phyloP scores from a whole-genome alignment of 2,329 filamentous ascomycete genomes.

The Nemania serpens region DNA sequence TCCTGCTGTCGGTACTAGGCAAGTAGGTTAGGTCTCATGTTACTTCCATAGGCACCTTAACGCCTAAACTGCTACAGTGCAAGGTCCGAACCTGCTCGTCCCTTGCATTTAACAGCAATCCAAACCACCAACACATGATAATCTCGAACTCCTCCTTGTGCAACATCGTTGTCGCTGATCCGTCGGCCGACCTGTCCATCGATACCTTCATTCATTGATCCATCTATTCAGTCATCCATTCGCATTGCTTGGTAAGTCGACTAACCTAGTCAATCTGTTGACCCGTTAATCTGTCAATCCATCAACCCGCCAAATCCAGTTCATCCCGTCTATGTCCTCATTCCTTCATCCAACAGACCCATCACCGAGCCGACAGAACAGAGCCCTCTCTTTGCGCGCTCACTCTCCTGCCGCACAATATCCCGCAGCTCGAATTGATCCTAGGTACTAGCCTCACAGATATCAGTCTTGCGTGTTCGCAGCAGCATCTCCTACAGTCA shows the following conservation, averaged over 20 bases:
- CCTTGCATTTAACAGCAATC: slow-evolving; percentile 28
- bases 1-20: too few species aligned
- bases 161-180: slow-evolving; percentile 21
- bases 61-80: background rate
- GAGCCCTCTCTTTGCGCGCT: background rate
- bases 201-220: background rate
- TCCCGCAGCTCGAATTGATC: background rate
- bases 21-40: too few species aligned
- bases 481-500: slow-evolving; percentile 1
- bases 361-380: background rate
- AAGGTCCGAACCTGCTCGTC: slow-evolving; percentile 2
- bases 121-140: slow-evolving; percentile 20
- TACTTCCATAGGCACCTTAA: too few species aligned
- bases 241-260: background rate
- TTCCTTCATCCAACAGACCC: background rate
- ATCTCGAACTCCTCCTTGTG: slow-evolving; percentile 20
- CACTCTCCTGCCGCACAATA: too few species aligned
- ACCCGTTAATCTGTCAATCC: background rate
- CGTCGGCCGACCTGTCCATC: background rate
- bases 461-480: slow-evolving; percentile 43
- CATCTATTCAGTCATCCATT: slow-evolving; percentile 13
- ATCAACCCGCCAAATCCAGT: background rate
- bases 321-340: too few species aligned
- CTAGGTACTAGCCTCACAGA: slow-evolving; percentile 29
- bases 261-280: background rate